phyloP scores from a whole-genome alignment of 306 rosid species.

The Lathyrus sativus region DNA sequence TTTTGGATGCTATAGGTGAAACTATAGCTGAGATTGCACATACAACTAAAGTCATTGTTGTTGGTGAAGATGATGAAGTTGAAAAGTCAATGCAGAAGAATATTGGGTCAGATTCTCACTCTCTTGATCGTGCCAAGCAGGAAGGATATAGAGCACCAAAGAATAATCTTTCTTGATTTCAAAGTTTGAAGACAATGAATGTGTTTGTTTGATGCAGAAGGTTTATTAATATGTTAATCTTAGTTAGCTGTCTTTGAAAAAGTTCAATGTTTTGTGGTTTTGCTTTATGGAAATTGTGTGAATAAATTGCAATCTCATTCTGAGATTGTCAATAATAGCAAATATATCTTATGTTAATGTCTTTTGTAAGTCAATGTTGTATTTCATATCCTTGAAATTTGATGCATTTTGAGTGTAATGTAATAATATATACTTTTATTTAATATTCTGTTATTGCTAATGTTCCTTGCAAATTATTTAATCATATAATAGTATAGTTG shows the following conservation, averaged over 20 bases:
- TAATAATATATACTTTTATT: constrained; percentile 3
- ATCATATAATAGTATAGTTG: neutral
- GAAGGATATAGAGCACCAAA: neutral
- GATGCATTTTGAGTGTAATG: constrained; percentile 5
- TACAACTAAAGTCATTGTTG: constrained; percentile 53
- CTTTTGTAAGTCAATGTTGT: constrained; percentile 8
- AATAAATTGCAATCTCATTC: constrained; percentile 35
- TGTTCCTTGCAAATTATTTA: neutral
- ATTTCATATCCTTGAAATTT: neutral
- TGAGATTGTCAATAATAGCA: constrained; percentile 12
- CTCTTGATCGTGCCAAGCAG: constrained; percentile 23
- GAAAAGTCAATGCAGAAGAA: constrained; percentile 15
- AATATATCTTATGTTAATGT: neutral
- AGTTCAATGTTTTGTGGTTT: constrained; percentile 22
- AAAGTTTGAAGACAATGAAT: neutral
- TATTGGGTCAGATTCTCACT: neutral
- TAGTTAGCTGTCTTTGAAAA: neutral
- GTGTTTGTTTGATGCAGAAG: neutral
- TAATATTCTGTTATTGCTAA: neutral
- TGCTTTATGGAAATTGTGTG: constrained; percentile 19
- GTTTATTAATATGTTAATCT: neutral
- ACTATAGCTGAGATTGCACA: constrained; percentile 67
- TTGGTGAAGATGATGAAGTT: constrained; percentile 40
- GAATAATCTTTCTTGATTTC: constrained; percentile 1
- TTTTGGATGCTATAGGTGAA: constrained; percentile 66